Conservation (phyloP, 2,329 filamentous ascomycete species). For the Calonectria multiphialidica region DNA sequence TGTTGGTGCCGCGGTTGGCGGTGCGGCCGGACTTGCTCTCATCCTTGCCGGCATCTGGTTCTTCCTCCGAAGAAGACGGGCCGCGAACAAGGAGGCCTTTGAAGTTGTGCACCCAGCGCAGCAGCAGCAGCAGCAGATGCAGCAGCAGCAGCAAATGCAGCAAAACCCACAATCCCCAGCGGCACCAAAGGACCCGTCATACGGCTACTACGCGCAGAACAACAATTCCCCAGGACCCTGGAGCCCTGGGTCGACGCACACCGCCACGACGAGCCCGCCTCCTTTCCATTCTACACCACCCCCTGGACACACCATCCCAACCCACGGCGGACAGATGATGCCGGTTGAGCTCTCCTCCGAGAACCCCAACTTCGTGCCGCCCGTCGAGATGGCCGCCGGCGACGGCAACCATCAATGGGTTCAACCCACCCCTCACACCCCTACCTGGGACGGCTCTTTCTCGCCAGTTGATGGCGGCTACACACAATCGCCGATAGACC, state of each 20-base stretch:
- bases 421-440: background rate
- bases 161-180: background rate
- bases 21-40: constrained; percentile 45
- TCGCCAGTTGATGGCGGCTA: constrained; percentile 1
- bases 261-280: constrained; percentile 33
- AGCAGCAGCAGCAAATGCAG: background rate
- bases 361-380: background rate
- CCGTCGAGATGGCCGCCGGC: background rate
- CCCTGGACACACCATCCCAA: background rate
- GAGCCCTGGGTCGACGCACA: constrained; percentile 41
- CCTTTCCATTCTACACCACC: constrained; percentile 27
- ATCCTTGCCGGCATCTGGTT: constrained; percentile 45
- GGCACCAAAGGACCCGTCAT: constrained; percentile 33
- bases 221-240: constrained; percentile 41
- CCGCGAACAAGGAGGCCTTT: background rate
- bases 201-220: constrained; percentile 36
- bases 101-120: background rate
- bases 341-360: background rate
- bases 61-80: constrained; percentile 44
- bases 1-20: constrained; percentile 57
- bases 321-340: background rate
- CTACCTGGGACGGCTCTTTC: background rate
- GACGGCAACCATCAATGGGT: background rate
- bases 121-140: constrained; percentile 31
- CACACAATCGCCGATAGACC: background rate